These are phyloP conservation scores for Coniella vitis DNA, from an alignment of 2,329 filamentous ascomycete species.

Conservation along the genomic window DNA sequence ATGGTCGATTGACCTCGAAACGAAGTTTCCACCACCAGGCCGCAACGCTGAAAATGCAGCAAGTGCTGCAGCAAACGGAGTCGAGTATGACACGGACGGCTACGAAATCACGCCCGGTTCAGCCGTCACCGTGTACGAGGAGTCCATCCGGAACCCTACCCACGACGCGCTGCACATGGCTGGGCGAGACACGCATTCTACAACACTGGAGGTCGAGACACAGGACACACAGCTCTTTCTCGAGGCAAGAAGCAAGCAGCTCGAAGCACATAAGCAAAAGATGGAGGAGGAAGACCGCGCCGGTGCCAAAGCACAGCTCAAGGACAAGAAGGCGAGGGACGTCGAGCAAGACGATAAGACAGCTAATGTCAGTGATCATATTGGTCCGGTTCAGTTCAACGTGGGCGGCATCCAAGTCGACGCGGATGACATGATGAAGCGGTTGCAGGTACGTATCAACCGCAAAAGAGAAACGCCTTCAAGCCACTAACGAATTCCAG, in stretches of 20 bases:
- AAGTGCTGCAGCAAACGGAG: slow-evolving; percentile 19
- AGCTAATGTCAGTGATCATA: slow-evolving; percentile 64
- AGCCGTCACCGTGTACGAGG: slow-evolving; percentile 69
- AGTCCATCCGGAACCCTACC: slow-evolving; percentile 70
- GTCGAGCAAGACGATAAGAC: slow-evolving; percentile 27
- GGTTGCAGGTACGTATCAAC: slow-evolving; percentile 62
- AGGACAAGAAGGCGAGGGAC: slow-evolving; percentile 35
- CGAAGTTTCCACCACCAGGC: slow-evolving; percentile 33
- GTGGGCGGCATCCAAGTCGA: slow-evolving; percentile 97
- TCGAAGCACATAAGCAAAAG: slow-evolving; percentile 60
- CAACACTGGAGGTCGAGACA: slow-evolving; percentile 54
- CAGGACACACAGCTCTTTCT: slow-evolving; percentile 74
- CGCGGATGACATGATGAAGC: slow-evolving; percentile 85
- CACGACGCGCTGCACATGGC: slow-evolving; percentile 52
- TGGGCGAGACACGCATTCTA: slow-evolving; percentile 39
- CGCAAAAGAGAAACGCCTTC: neutral
- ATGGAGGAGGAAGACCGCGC: slow-evolving; percentile 39
- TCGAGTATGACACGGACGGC: slow-evolving; percentile 23
- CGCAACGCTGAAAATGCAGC: slow-evolving; percentile 14
- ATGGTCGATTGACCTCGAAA: slow-evolving; percentile 80
- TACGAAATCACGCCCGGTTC: slow-evolving; percentile 40
- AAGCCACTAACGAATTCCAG: slow-evolving; percentile 27
- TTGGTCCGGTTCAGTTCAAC: slow-evolving; percentile 94
- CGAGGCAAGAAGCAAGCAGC: slow-evolving; percentile 62
- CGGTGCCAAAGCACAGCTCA: slow-evolving; percentile 37